Evolutionary conservation across 257 asterid genomes (phyloP).

Genomic region (Mitragyna speciosa): DNA sequence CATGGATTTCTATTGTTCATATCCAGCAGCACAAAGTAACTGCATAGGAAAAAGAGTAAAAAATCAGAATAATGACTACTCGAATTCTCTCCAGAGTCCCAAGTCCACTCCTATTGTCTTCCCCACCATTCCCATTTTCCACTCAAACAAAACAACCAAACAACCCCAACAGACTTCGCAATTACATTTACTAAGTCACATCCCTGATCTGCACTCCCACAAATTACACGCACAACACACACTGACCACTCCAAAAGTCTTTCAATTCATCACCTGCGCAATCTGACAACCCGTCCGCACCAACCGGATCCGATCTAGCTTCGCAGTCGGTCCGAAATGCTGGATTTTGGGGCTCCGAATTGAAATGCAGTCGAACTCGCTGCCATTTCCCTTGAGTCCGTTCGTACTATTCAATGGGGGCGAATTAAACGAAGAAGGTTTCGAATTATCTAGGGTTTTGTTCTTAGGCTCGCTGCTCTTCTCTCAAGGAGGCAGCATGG

Average conservation of each 20-base stretch:
- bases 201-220: too few species aligned
- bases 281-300: background rate
- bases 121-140: too few species aligned
- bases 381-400: slow-evolving; percentile 79
- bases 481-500: slow-evolving; percentile 87
- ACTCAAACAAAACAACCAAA: too few species aligned
- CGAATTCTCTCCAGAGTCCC: too few species aligned
- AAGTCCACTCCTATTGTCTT: too few species aligned
- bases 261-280: background rate
- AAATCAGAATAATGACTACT: too few species aligned
- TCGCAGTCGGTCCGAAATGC: slow-evolving; percentile 18
- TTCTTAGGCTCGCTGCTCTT: slow-evolving; percentile 93
- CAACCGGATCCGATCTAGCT: slow-evolving; percentile 23
- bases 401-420: slow-evolving; percentile 73
- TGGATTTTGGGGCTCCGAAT: slow-evolving; percentile 31
- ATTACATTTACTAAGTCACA: too few species aligned
- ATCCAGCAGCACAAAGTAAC: too few species aligned
- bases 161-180: too few species aligned
- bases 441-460: slow-evolving; percentile 81
- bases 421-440: slow-evolving; percentile 74
- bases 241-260: background rate
- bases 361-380: slow-evolving; percentile 91
- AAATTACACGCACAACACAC: background rate
- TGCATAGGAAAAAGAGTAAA: too few species aligned
- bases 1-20: too few species aligned